Evolutionary conservation across 495 filamentous ascomycete genomes (phyloP), one percentile per base, ranked within the genome.

Genomic region (Glarea lozoyensis): DNA sequence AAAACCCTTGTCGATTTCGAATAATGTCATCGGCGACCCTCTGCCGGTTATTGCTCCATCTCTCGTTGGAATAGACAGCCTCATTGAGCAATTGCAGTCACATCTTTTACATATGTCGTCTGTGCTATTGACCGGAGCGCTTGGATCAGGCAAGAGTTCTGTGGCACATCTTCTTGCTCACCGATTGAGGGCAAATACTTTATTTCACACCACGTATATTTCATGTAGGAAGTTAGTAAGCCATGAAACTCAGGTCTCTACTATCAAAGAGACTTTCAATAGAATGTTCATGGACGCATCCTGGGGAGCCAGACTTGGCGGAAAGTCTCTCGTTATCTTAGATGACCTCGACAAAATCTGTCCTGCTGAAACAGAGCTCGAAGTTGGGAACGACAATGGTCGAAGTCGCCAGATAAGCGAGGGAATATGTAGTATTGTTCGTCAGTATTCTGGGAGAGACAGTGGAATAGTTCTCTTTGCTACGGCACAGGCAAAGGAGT

Each of bases 291-390:
- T 88, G 68, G 70, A 76, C 25, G 92, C 93, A 11, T 79, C 81
- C 30, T 98, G 90, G 89, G 88, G 82, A 43, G 82, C 88, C 22
- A 73, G 88, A 37, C 73, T 88, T 10, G 88, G 86, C 30, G 89
- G 92, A 4, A 79, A 76, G 45, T 72, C 89, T 0, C 52, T 96
- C 3, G 79, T 98, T 11, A 76, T 98, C 30, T 67, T 98, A 2
- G 92, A 98, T 55, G 92, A 98, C 48, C 68, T 98, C 9, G 93
- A 98, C 58, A 83, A 82, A 47, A 66, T 98, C 9, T 96, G 92
- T 57, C 88, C 90, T 0, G 79, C 78, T 0, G 92, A 97, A 62
- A 94, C 87, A 0, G 92, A 97, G 58, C 67, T 95, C 20, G 84
- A 94, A 62, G 86, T 93, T 6, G 88, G 86, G 41, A 83, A 80